A percentile compares a stretch with the other conserved stretches of the same genome.
Conservation (phyloP, 306 rosid species). For the Fragaria iinumae region DNA sequence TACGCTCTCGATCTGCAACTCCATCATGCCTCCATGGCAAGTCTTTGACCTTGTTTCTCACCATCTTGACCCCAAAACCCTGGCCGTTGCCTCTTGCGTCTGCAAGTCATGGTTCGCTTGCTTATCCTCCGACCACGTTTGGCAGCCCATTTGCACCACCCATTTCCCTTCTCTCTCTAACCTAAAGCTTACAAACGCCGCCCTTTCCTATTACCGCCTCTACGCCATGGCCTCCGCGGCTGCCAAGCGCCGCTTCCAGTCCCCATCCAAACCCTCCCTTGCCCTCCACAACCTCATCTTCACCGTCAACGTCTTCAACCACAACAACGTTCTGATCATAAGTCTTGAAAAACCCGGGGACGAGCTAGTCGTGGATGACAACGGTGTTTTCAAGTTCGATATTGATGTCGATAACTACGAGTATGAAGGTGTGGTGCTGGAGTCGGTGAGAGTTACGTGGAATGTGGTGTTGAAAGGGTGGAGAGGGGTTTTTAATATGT, state of each 20-base stretch:
- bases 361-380: conserved; percentile 16
- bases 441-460: conserved; percentile 55
- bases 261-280: conserved; percentile 34
- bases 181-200: conserved; percentile 13
- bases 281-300: conserved; percentile 45
- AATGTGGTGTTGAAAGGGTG: conserved; percentile 60
- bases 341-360: not conserved
- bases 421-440: not conserved
- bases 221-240: conserved; percentile 39
- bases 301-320: conserved; percentile 28
- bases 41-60: conserved; percentile 42
- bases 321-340: not conserved
- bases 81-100: conserved; percentile 60
- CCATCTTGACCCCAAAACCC: conserved; percentile 53
- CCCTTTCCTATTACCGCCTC: conserved; percentile 39
- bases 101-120: conserved; percentile 56
- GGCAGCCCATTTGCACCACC: conserved; percentile 48
- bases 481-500: conserved; percentile 55
- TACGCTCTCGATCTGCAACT: not conserved
- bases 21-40: conserved; percentile 44
- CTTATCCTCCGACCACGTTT: conserved; percentile 54
- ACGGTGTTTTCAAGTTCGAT: conserved; percentile 46
- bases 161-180: conserved; percentile 50
- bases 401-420: not conserved
- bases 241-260: conserved; percentile 28